These are phyloP conservation scores for Echium plantagineum DNA, from an alignment of 257 asterid genomes.

Conservation along the genomic window DNA sequence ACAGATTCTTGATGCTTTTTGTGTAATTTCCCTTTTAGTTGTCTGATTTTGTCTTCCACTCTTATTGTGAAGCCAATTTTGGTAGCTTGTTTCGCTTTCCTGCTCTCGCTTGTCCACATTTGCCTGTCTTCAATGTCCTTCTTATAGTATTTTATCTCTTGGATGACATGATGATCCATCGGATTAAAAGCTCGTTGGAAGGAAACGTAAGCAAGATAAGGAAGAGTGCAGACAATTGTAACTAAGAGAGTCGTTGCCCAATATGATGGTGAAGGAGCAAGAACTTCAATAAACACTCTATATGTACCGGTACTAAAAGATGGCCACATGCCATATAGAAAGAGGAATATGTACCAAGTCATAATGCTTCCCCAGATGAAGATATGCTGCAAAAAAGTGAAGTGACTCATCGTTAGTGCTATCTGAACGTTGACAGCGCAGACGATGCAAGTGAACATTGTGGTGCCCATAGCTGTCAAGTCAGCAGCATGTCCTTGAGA, in stretches of 20 bases:
- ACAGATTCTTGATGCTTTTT: conserved; percentile 34
- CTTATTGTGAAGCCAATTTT: conserved; percentile 82
- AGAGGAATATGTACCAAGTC: conserved; percentile 71
- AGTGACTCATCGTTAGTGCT: conserved; percentile 82
- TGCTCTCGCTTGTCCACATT: conserved; percentile 79
- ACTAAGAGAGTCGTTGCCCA: conserved; percentile 78
- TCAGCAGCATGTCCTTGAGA: conserved; percentile 84
- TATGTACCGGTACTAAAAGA: conserved; percentile 34
- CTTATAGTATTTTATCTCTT: conserved; percentile 71
- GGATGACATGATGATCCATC: conserved; percentile 89
- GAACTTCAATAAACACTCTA: conserved; percentile 46
- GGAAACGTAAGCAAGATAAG: conserved; percentile 71
- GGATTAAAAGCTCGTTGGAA: conserved; percentile 74
- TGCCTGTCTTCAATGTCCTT: conserved; percentile 73
- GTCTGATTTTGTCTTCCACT: conserved; percentile 86
- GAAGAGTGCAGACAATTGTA: conserved; percentile 54
- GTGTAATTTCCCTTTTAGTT: conserved; percentile 52
- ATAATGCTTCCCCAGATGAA: conserved; percentile 61
- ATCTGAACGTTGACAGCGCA: conserved; percentile 92
- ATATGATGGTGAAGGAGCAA: conserved; percentile 84
- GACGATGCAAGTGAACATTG: conserved; percentile 85
- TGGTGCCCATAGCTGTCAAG: conserved; percentile 74
- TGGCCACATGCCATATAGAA: conserved; percentile 44
- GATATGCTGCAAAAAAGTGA: conserved; percentile 92
- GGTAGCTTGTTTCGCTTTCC: conserved; percentile 67